Base-by-base conservation (phyloP, 345 rosid genomes). In the Gossypioides kirkii region DNA sequence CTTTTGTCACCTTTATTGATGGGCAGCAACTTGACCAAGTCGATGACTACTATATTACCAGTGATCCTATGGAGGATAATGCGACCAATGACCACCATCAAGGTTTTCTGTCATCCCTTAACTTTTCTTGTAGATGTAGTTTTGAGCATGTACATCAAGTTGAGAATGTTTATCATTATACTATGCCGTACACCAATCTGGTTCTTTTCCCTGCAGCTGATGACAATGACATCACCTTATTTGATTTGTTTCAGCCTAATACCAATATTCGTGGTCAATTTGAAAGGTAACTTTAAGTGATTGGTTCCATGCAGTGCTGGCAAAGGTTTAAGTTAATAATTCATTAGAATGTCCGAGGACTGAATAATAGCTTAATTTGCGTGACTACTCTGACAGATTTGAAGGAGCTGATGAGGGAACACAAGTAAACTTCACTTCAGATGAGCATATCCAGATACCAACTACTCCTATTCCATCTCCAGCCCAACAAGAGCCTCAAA, bases 21-120 rank as follows among this genome's bases (percentile, higher is more conserved):
- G 53, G 79, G 77, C 91, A 91, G 97, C 84, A 84, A 64, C 86
- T 91, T 16, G 98, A 94, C 71, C 79, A 70, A 43, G 71, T 88
- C n/a, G 88, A 86, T 8, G 96, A 87, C 55, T 43, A 79, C 52
- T 71, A 73, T 68, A 68, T 77, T 67, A 79, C 79, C 53, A 67
- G 71, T 23, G 77, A 76, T 66, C 78, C 76, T 14, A 58, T 64
- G 74, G 87, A 78, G 58, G 96, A 76, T 70, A 87, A 81, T 80
- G 66, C 61, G 41, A 71, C 78, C 71, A 85, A 79, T 23, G 76
- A 84, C 20, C 59, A 81, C 12, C 96, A 94, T 79, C 98, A 90
- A 94, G 96, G 97, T 94, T 77, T 73, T 61, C 55, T 42, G 70
- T 75, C 38, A 64, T 69, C 43, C 45, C n/a, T 61, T 18, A 42